These are phyloP conservation scores for Phytophthora litchii DNA, from an alignment of 352 stramenopile genomes.

Conservation along the genomic window DNA sequence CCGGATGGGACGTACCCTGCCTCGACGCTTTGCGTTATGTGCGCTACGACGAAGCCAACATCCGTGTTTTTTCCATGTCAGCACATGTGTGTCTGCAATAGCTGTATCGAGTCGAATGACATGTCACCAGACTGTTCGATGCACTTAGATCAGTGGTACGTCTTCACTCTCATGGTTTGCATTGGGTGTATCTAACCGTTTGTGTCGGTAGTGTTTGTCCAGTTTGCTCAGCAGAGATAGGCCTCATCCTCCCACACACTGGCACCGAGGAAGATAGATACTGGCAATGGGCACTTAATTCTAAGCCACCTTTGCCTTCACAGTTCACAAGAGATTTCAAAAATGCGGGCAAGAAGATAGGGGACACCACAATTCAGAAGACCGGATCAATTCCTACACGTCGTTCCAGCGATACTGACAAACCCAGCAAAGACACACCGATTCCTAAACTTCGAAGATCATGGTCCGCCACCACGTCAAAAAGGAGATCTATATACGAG, in stretches of 20 bases:
- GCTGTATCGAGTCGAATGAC: conserved; percentile 45
- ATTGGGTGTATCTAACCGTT: conserved; percentile 3
- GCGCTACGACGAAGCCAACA: conserved; percentile 27
- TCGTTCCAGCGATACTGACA: conserved; percentile 2
- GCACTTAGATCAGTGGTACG: conserved; percentile 36
- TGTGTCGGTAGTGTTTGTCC: conserved; percentile 47
- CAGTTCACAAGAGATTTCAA: conserved; percentile 65
- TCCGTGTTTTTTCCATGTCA: conserved; percentile 45
- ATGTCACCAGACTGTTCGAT: conserved; percentile 36
- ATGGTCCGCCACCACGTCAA: background rate
- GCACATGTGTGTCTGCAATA: conserved; percentile 64
- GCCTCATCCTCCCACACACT: conserved; percentile 55
- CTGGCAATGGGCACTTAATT: conserved; percentile 55
- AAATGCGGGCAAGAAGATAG: conserved; percentile 15
- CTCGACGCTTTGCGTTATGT: conserved; percentile 47
- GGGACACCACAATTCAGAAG: background rate
- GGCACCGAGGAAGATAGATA: conserved; percentile 56
- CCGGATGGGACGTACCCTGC: conserved; percentile 43
- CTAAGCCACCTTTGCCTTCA: conserved; percentile 41
- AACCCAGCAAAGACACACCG: background rate
- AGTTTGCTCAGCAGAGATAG: conserved; percentile 59
- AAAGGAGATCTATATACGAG: background rate
- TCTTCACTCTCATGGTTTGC: background rate
- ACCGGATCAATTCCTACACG: background rate
- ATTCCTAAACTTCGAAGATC: conserved; percentile 1